These are phyloP conservation scores for Dictyostelium brefeldianum DNA, from an alignment of 78 protist species.

Conservation along the genomic window DNA sequence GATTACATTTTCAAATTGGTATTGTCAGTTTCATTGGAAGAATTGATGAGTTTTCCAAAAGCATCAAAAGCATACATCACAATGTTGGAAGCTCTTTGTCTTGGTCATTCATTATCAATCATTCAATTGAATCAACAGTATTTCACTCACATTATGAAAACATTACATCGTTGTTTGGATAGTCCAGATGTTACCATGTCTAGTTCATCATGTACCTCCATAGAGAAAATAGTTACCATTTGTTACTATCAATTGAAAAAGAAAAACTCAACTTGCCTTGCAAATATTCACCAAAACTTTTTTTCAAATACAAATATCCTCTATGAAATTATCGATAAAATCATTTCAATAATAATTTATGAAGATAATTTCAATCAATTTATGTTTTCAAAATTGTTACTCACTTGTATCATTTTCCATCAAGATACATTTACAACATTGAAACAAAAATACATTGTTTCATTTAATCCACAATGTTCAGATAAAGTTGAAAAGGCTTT, in stretches of 20 bases:
- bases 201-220: conserved; percentile 24
- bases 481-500: conserved; percentile 54
- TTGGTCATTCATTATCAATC: conserved; percentile 2
- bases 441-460: conserved; percentile 38
- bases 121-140: conserved; percentile 17
- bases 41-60: conserved; percentile 59
- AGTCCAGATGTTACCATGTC: conserved; percentile 20
- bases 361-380: conserved; percentile 55
- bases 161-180: conserved; percentile 34
- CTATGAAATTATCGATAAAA: conserved; percentile 29
- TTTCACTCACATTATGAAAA: conserved; percentile 38
- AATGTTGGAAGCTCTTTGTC: conserved; percentile 24
- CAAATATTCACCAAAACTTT: conserved; percentile 7
- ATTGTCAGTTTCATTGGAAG: conserved; percentile 44
- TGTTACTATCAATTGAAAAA: conserved; percentile 11
- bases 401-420: conserved; percentile 46
- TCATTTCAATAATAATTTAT: conserved; percentile 13
- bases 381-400: conserved; percentile 36
- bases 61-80: conserved; percentile 24
- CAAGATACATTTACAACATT: conserved; percentile 34
- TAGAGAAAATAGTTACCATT: conserved; percentile 39
- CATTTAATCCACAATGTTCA: not conserved
- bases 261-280: conserved; percentile 8
- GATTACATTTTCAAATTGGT: conserved; percentile 30
- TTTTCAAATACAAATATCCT: conserved; percentile 18